Base-by-base conservation (phyloP, 106 monocot species). In the Dactylorhiza incarnata region DNA sequence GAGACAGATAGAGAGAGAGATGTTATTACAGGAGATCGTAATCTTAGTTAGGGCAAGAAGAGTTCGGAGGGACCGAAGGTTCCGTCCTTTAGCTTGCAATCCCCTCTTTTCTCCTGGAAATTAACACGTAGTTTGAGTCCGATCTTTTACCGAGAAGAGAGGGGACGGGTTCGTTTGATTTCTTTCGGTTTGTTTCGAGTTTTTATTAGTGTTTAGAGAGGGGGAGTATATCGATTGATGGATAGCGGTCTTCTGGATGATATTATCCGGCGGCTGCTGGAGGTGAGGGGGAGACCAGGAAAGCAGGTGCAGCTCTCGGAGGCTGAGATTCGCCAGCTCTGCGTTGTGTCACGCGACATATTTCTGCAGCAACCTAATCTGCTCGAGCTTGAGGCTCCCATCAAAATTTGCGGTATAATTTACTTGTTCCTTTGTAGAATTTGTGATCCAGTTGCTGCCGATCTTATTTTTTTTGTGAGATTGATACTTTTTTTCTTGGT, bases 271-370 rank as follows among this genome's bases (percentile, higher is more conserved):
- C 73, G 62, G 73, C 29, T 79, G 73, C 63, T 79, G 17, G 79
- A 79, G 73, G 79, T 79, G 62, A 52, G 73, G 19, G 73, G 61
- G 48, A 58, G 73, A 43, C 73, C 79, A 1, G 79, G 79, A 71
- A 73, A 73, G 79, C 79, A 79, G 79, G 79, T 79, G 49, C 79
- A 79, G 79, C 79, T 79, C 49, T 79, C 79, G 48, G 79, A 79
- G 55, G 73, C 79, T 5, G 79, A 79, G 79, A 79, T 79, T 56
- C 58, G 73, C 20, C 79, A 79, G 73, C 63, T 79, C 14, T 79
- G 79, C 61, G 16, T 73, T 48, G 79, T 73, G 61, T 79, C 79
- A 10, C 58, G 73, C 8, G 79, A 79, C 3, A 79, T 79, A 3
- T 79, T 79, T 48, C 61, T 79, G 45, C 20, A 29, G 26, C 79